These are phyloP conservation scores for Trichophyton verrucosum DNA, from an alignment of 2,329 filamentous ascomycete genomes.

Conservation along the genomic window DNA sequence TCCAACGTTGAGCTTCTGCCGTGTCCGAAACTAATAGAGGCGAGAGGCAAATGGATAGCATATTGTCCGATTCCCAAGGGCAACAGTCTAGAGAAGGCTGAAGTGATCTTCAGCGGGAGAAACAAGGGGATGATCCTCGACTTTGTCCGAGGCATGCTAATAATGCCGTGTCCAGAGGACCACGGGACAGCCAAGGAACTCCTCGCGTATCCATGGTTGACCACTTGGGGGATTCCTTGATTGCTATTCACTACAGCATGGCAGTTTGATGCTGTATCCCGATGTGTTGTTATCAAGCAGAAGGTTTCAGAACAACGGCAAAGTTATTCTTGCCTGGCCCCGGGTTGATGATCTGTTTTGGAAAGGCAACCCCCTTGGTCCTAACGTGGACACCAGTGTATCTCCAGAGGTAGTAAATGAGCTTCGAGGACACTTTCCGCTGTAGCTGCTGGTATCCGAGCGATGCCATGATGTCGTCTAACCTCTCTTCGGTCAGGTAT, in stretches of 20 bases:
- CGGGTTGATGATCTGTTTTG: constrained; percentile 65
- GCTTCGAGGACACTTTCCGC: constrained; percentile 65
- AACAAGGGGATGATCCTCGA: constrained; percentile 24
- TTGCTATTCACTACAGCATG: background rate
- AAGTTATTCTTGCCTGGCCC: constrained; percentile 82
- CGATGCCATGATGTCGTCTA: constrained; percentile 61
- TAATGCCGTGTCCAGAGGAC: constrained; percentile 26
- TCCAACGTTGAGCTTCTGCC: constrained; percentile 8
- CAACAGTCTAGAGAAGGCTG: constrained; percentile 13
- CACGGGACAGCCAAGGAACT: constrained; percentile 27
- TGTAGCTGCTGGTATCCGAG: constrained; percentile 58
- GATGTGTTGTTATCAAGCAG: background rate
- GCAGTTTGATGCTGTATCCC: background rate
- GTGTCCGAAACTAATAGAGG: background rate
- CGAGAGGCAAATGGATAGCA: constrained; percentile 16
- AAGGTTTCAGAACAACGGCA: constrained; percentile 51
- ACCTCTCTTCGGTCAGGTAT: constrained; percentile 61
- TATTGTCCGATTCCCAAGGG: constrained; percentile 13
- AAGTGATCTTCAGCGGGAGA: constrained; percentile 18
- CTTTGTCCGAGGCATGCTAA: constrained; percentile 25
- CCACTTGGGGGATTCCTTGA: background rate
- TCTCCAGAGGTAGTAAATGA: constrained; percentile 83
- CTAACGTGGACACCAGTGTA: constrained; percentile 21
- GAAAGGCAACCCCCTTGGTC: constrained; percentile 32
- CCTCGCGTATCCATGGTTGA: constrained; percentile 23